Percentiles rank a stretch among this genome's conserved stretches.
These are phyloP conservation scores for Scutellaria baicalensis DNA, from an alignment of 257 asterid genomes.

Conservation along the genomic window DNA sequence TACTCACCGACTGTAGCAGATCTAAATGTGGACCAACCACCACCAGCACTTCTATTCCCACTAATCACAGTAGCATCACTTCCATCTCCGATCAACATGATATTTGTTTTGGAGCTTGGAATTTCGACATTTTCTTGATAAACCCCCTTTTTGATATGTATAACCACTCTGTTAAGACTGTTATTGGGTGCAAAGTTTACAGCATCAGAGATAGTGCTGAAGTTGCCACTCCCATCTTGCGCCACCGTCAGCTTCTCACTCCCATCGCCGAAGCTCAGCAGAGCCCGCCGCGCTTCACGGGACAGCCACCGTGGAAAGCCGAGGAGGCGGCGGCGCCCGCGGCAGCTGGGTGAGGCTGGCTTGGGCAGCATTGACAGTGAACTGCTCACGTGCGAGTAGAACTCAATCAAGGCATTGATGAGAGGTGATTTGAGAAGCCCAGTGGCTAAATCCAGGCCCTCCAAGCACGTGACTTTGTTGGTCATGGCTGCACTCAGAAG, in stretches of 20 bases:
- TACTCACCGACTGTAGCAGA: slow-evolving; percentile 73
- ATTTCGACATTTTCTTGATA: slow-evolving; percentile 71
- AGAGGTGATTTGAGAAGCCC: slow-evolving; percentile 42
- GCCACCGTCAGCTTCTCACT: slow-evolving; percentile 45
- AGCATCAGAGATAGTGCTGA: slow-evolving; percentile 46
- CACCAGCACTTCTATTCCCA: slow-evolving; percentile 51
- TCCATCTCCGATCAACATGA: slow-evolving; percentile 77
- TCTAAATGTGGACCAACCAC: slow-evolving; percentile 82
- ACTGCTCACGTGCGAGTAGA: slow-evolving; percentile 51
- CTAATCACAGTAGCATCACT: slow-evolving; percentile 45
- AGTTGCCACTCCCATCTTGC: slow-evolving; percentile 62
- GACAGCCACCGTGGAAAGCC: slow-evolving; percentile 56
- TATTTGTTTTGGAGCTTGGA: slow-evolving; percentile 59
- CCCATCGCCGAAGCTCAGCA: slow-evolving; percentile 32
- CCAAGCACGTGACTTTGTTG: slow-evolving; percentile 60
- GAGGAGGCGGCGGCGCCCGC: slow-evolving; percentile 48
- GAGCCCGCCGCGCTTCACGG: slow-evolving; percentile 20
- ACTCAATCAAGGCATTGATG: slow-evolving; percentile 21
- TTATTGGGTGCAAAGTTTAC: slow-evolving; percentile 51
- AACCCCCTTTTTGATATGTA: slow-evolving; percentile 48
- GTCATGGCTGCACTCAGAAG: slow-evolving; percentile 65
- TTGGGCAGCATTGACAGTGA: slow-evolving; percentile 43
- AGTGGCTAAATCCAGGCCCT: slow-evolving; percentile 48
- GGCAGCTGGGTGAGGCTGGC: slow-evolving; percentile 1
- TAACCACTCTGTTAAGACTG: slow-evolving; percentile 36